phyloP scores from a whole-genome alignment of 2,329 filamentous ascomycete species.

The Paramyrothecium roridum region DNA sequence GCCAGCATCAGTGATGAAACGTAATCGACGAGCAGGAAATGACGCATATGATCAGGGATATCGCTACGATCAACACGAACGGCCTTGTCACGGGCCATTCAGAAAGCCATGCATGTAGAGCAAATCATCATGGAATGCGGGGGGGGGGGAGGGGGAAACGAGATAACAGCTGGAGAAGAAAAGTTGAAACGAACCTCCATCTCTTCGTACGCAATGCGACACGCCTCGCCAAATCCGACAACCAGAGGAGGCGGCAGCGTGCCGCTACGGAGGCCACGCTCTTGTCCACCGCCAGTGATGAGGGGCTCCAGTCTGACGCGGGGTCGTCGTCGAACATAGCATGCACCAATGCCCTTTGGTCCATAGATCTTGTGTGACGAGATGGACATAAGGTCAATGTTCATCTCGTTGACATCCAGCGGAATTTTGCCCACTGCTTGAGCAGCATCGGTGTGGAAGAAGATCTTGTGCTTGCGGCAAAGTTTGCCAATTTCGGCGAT shows the following conservation, averaged over 20 bases:
- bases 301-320: slow-evolving; percentile 93
- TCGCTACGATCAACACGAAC: slow-evolving; percentile 63
- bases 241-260: slow-evolving; percentile 86
- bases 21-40: slow-evolving; percentile 2
- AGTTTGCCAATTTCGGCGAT: slow-evolving; percentile 89
- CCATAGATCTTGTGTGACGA: slow-evolving; percentile 99
- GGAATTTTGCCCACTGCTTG: slow-evolving; percentile 99
- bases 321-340: slow-evolving; percentile 88
- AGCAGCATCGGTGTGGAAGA: slow-evolving; percentile 96
- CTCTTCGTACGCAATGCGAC: slow-evolving; percentile 85
- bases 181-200: slow-evolving; percentile 68
- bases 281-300: slow-evolving; percentile 94
- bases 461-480: slow-evolving; percentile 87
- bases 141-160: slow-evolving; percentile 5
- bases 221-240: slow-evolving; percentile 94
- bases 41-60: slow-evolving; percentile 2
- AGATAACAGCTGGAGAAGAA: slow-evolving; percentile 9
- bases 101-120: slow-evolving; percentile 88
- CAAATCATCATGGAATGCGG: slow-evolving; percentile 66
- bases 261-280: slow-evolving; percentile 90
- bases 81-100: slow-evolving; percentile 65
- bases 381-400: slow-evolving; percentile 97
- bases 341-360: slow-evolving; percentile 94
- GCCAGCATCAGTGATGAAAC: slow-evolving; percentile 1
- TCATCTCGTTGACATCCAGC: slow-evolving; percentile 94